Percentiles rank a stretch among this genome's conserved stretches.
phyloP scores from a whole-genome alignment of 768 basidiomycete genomes.

The Strobilomyces dryophilus region DNA sequence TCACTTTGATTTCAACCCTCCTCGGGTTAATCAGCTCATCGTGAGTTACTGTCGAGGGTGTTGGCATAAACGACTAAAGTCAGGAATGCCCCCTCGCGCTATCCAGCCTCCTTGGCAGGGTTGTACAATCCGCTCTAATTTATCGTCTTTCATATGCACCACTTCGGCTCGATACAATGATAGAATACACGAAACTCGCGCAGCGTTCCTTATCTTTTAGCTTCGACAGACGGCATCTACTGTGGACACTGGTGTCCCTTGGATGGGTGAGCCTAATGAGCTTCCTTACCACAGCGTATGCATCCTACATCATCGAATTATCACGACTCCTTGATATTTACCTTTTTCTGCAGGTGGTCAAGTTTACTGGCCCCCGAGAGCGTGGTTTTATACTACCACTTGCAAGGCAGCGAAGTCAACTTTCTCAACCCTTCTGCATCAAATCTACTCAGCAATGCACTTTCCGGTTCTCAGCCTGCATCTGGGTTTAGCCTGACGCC shows the following conservation, averaged over 20 bases:
- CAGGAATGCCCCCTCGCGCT: neutral
- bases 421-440: neutral
- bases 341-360: neutral
- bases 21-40: neutral
- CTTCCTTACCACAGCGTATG: neutral
- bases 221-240: neutral
- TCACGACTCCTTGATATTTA: neutral
- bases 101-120: neutral
- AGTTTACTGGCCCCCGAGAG: neutral
- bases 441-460: neutral
- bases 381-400: neutral
- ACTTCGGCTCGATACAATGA: neutral
- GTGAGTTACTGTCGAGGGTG: neutral
- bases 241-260: neutral
- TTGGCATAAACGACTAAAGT: neutral
- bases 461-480: neutral
- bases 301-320: neutral
- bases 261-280: neutral
- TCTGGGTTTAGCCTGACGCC: neutral
- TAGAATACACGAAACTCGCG: neutral
- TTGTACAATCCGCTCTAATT: neutral
- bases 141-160: neutral
- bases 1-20: neutral
- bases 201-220: neutral
- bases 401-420: neutral